These are phyloP conservation scores for Alternaria infectoria DNA, from an alignment of 2,329 filamentous ascomycete genomes.

Conservation along the genomic window DNA sequence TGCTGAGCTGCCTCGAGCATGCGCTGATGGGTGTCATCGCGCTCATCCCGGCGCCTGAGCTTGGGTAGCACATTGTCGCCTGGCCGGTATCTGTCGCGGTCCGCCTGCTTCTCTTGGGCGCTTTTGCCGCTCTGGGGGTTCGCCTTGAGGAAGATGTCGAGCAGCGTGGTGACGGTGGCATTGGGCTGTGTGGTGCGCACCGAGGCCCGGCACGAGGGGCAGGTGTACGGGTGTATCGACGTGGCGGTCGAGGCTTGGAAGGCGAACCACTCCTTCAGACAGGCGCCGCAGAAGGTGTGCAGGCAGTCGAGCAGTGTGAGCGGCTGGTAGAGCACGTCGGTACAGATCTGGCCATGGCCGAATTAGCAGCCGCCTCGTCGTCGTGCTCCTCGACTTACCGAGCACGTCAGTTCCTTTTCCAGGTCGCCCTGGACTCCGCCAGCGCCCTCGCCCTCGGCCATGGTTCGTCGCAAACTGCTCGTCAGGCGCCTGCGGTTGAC, in stretches of 20 bases:
- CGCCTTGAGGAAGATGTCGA: slow-evolving; percentile 84
- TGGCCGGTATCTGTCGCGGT: slow-evolving; percentile 76
- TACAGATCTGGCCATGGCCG: slow-evolving; percentile 76
- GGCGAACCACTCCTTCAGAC: slow-evolving; percentile 93
- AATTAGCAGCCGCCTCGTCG: slow-evolving; percentile 31
- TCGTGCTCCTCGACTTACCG: slow-evolving; percentile 65
- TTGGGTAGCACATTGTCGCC: slow-evolving; percentile 81
- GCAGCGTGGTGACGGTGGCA: slow-evolving; percentile 84
- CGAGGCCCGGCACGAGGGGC: slow-evolving; percentile 85
- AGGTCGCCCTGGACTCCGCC: slow-evolving; percentile 67
- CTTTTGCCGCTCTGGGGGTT: slow-evolving; percentile 78
- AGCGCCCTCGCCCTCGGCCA: slow-evolving; percentile 41
- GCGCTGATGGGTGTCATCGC: slow-evolving; percentile 69
- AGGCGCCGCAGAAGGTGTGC: slow-evolving; percentile 95
- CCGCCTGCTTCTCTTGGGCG: slow-evolving; percentile 75
- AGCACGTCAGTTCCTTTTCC: slow-evolving; percentile 94
- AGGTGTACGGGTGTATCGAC: slow-evolving; percentile 72
- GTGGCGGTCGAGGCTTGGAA: slow-evolving; percentile 72
- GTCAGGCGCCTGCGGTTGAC: slow-evolving; percentile 7
- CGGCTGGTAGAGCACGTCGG: slow-evolving; percentile 89
- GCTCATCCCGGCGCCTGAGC: slow-evolving; percentile 56
- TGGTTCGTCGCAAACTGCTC: slow-evolving; percentile 19
- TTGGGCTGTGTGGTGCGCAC: slow-evolving; percentile 90
- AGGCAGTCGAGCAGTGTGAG: slow-evolving; percentile 91
- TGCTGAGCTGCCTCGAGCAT: slow-evolving; percentile 74